These are phyloP conservation scores for Lachnellula subtilissima DNA, from an alignment of 2,329 filamentous ascomycete species.

Conservation along the genomic window DNA sequence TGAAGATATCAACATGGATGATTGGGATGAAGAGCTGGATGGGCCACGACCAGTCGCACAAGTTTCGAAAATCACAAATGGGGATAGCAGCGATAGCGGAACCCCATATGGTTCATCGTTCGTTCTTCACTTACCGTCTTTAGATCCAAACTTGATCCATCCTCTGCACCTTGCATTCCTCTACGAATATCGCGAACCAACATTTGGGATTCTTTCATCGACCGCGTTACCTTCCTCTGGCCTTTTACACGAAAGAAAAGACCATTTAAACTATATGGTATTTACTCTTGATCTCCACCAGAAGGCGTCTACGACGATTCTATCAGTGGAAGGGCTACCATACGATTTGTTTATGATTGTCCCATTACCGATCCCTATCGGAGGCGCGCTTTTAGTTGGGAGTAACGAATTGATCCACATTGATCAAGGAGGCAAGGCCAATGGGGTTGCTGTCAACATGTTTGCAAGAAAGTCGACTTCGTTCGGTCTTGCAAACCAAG, in stretches of 20 bases:
- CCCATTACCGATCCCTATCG: constrained; percentile 78
- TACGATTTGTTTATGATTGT: constrained; percentile 82
- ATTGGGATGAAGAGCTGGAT: constrained; percentile 80
- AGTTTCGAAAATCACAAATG: constrained; percentile 29
- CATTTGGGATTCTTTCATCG: constrained; percentile 88
- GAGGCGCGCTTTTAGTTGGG: constrained; percentile 81
- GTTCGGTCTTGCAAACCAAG: constrained; percentile 83
- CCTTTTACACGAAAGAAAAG: constrained; percentile 69
- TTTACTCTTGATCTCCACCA: constrained; percentile 94
- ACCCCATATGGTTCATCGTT: constrained; percentile 88
- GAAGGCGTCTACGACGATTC: constrained; percentile 83
- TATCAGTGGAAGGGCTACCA: constrained; percentile 79
- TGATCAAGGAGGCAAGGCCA: constrained; percentile 91
- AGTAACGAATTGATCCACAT: constrained; percentile 90
- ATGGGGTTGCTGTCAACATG: constrained; percentile 86
- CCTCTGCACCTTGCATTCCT: constrained; percentile 90
- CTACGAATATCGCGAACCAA: constrained; percentile 95
- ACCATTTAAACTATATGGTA: constrained; percentile 85
- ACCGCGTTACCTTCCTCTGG: constrained; percentile 68
- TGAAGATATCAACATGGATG: constrained; percentile 86
- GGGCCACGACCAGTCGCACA: constrained; percentile 54
- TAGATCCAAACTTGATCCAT: constrained; percentile 83
- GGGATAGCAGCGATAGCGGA: constrained; percentile 32
- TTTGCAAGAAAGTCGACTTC: constrained; percentile 79
- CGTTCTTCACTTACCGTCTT: constrained; percentile 80